Evolutionary conservation across 2,329 filamentous ascomycete genomes (phyloP).

Genomic region (Fusarium sp.): DNA sequence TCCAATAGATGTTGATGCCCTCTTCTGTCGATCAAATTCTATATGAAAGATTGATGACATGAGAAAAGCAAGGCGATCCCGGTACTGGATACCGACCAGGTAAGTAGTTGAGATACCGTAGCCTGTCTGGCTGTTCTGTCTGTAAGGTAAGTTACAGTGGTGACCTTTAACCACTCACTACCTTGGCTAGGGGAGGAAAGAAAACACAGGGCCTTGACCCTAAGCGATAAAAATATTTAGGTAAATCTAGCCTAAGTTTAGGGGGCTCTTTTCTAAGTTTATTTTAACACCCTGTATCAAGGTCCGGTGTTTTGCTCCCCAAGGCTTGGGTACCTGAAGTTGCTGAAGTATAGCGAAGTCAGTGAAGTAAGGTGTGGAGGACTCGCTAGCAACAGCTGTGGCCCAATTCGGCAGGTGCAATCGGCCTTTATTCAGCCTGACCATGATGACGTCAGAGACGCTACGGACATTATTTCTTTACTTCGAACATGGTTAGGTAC

Average conservation of each 20-base stretch:
- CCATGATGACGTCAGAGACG: conserved; percentile 23
- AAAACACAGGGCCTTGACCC: no score
- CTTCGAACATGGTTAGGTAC: not conserved
- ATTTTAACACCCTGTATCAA: no score
- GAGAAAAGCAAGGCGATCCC: not conserved
- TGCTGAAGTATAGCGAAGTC: not conserved
- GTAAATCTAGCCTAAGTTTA: no score
- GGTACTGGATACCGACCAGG: not conserved
- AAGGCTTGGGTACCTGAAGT: not conserved
- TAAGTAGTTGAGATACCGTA: not conserved
- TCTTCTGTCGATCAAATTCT: not conserved
- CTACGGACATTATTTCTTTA: no score
- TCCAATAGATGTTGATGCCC: not conserved
- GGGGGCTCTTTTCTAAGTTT: no score
- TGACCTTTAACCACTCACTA: not conserved
- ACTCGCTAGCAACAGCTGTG: not conserved
- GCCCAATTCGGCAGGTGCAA: conserved; percentile 25
- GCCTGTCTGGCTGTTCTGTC: not conserved
- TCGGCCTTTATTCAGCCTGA: not conserved
- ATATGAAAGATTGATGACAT: not conserved
- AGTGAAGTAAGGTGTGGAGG: not conserved
- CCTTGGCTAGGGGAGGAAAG: no score
- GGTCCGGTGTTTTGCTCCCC: no score
- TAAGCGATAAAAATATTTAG: no score
- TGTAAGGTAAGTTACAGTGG: not conserved